A percentile compares a stretch with the other conserved stretches of the same genome.
These are phyloP conservation scores for Rhododendron mucronatum DNA, from an alignment of 148 eudicot genomes.

Conservation along the genomic window DNA sequence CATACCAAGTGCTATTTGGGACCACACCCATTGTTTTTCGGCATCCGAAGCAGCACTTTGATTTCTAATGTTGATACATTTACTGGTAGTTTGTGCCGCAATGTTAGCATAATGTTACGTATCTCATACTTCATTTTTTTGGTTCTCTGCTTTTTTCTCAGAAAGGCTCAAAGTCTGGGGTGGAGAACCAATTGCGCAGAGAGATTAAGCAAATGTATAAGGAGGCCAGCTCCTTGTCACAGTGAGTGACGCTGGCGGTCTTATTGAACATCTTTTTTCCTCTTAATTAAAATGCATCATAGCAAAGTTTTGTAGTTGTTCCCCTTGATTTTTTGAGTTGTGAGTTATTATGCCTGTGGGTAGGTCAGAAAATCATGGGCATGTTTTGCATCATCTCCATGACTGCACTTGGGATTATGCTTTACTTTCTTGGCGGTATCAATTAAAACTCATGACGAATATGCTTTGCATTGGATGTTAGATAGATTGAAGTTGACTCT, in stretches of 20 bases:
- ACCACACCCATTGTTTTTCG: neutral
- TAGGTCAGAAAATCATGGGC: neutral
- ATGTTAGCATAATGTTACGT: too few relatives aligned
- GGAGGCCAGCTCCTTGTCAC: slow-evolving; percentile 71
- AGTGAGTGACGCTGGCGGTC: slow-evolving; percentile 43
- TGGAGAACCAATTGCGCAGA: slow-evolving; percentile 48
- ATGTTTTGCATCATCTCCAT: neutral
- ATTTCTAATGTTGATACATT: neutral
- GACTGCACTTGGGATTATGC: neutral
- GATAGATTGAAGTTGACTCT: neutral
- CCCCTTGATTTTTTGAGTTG: neutral
- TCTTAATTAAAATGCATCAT: neutral
- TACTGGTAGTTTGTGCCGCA: neutral
- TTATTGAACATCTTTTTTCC: neutral
- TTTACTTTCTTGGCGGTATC: neutral
- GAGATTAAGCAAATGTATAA: slow-evolving; percentile 79
- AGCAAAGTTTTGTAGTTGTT: neutral
- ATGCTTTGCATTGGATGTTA: neutral
- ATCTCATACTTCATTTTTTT: neutral
- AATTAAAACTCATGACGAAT: neutral
- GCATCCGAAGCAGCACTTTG: neutral
- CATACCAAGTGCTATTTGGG: neutral
- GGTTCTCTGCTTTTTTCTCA: slow-evolving; percentile 18
- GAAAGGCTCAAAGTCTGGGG: slow-evolving; percentile 40
- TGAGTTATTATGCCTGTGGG: neutral